Conservation (phyloP, 2,329 filamentous ascomycete species). For the Nemania diffusa region DNA sequence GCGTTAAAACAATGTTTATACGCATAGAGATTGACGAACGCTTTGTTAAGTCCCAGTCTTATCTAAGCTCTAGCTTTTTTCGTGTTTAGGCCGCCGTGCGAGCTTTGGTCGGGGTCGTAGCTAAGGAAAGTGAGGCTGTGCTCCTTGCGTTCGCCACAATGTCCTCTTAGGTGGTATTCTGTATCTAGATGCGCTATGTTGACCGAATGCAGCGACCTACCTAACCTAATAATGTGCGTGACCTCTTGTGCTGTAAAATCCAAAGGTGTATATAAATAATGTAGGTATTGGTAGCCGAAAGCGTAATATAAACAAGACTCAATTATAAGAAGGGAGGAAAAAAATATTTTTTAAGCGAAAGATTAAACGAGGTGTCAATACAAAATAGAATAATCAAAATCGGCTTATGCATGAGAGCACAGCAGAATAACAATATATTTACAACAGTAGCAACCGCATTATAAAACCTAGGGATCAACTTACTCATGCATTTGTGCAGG, state of each 20-base stretch:
- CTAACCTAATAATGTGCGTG: not conserved
- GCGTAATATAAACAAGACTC: not conserved
- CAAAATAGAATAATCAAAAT: not conserved
- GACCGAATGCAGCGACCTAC: conserved; percentile 1
- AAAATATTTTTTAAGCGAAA: conserved; percentile 1
- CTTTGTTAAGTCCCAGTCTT: conserved; percentile 1
- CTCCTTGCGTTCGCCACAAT: conserved; percentile 25
- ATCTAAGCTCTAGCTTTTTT: not conserved
- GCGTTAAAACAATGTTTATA: not conserved
- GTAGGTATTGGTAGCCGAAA: not conserved
- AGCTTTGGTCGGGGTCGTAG: conserved; percentile 9
- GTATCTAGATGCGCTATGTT: not conserved
- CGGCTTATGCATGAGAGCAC: conserved; percentile 1
- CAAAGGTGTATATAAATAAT: not conserved
- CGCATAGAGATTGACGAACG: conserved; percentile 19
- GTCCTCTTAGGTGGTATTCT: not conserved
- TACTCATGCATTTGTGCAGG: not conserved
- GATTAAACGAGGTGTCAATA: not conserved
- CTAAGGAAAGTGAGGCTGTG: conserved; percentile 24
- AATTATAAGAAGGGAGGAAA: not conserved
- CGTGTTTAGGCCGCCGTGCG: conserved; percentile 17
- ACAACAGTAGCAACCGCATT: not conserved
- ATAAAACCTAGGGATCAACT: not conserved
- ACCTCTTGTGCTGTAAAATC: not conserved
- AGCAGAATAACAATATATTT: not conserved